These are phyloP conservation scores for Calocybe gangraenosa DNA, from an alignment of 768 basidiomycete genomes.

Conservation along the genomic window DNA sequence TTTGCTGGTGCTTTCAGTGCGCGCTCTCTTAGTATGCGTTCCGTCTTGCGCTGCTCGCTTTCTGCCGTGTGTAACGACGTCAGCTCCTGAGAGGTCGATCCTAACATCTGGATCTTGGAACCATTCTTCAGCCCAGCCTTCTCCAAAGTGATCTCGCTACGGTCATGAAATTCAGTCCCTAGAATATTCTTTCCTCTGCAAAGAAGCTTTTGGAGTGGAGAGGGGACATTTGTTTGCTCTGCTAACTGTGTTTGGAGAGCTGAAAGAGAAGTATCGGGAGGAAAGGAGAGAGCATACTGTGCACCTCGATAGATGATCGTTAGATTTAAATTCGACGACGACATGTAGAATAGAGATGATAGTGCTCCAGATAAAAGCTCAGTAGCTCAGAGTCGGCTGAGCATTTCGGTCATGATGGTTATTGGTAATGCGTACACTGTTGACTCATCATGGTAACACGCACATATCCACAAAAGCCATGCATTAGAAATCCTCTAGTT, in stretches of 20 bases:
- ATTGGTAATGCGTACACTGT: too few species aligned
- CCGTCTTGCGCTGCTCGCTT: constrained; percentile 50
- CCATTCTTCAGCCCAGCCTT: constrained; percentile 60
- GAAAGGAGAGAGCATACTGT: constrained; percentile 42
- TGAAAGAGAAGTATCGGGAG: constrained; percentile 47
- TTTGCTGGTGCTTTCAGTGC: constrained; percentile 54
- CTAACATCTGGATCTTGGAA: constrained; percentile 66
- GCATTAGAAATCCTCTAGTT: too few species aligned
- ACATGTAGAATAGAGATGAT: constrained; percentile 2
- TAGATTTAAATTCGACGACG: constrained; percentile 9
- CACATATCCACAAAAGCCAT: too few species aligned
- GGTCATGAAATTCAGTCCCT: constrained; percentile 21
- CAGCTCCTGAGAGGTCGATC: constrained; percentile 58
- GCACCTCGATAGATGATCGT: constrained; percentile 45
- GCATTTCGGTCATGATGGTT: too few species aligned
- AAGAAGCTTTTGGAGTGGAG: constrained; percentile 64
- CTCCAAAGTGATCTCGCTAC: constrained; percentile 25
- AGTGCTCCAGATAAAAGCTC: too few species aligned
- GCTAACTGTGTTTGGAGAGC: constrained; percentile 49
- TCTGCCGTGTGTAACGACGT: constrained; percentile 51
- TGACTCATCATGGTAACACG: too few species aligned
- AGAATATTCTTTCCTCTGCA: constrained; percentile 60
- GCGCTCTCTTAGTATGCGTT: constrained; percentile 56
- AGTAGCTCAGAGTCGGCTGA: too few species aligned
- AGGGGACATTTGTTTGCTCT: constrained; percentile 63